Evolutionary conservation across 805 yeast genomes (phyloP), one percentile per base, ranked within the genome.

Genomic region (Candida loeiensis): DNA sequence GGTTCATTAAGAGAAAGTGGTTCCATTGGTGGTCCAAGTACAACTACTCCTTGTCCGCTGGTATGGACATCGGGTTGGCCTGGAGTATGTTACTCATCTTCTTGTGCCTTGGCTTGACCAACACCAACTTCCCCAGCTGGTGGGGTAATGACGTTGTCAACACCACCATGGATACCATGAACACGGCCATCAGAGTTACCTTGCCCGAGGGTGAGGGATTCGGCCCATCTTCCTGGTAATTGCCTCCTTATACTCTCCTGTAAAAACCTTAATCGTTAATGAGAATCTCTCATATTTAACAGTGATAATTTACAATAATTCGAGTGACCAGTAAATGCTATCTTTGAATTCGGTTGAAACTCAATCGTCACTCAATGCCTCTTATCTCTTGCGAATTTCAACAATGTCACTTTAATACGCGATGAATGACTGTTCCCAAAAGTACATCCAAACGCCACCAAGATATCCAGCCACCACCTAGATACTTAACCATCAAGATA

Each of bases 91-190:
- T 58, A 50, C 41, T 58, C 36, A 48, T 57, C 30, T 58, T 58
- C 54, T 55, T 57, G 55, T 46, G 51, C 30, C 36, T 50, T 37
- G 34, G 37, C 32, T 43, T 47, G 31, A 34, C 51, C 34, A 39
- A 37, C 45, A 46, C 58, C 14, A 28, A 35, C 34, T 49, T 56
- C 53, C 62, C 66, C 36, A 35, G 40, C 6, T 83, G 90, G 90
- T 83, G 90, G 90, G 90, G 88, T 14, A 75, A 71, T 40, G 56
- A 52, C 35, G 79, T 74, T 32, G 59, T 65, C 21, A 59, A 63
- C 26, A 48, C 51, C 13, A 65, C 71, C 15, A 59, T 67, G 40
- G 78, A 69, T 48, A 54, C 63, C 31, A 58, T 64, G 43, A 63
- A 53, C 24, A 44, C 43, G 26, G 63, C 67, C 26, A 51, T 58